A percentile compares a stretch with the other conserved stretches of the same genome.
Evolutionary conservation across 305 asterid genomes (phyloP).

Genomic region (Fraxinus velutina): DNA sequence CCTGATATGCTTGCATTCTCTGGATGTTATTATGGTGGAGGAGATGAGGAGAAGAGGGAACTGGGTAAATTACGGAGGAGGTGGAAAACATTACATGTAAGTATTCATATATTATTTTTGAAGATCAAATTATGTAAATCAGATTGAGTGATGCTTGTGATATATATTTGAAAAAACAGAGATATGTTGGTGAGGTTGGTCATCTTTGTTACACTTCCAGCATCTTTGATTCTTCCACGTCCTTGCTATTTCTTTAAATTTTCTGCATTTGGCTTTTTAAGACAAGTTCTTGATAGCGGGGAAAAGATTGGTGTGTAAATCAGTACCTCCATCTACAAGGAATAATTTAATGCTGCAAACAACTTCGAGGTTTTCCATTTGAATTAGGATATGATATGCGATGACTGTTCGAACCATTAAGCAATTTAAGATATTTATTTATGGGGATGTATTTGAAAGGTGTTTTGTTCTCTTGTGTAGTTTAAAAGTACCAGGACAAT

Average conservation of each 20-base stretch:
- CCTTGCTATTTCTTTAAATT: not conserved
- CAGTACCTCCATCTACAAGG: not conserved
- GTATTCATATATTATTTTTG: constrained; percentile 11
- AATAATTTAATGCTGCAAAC: not conserved
- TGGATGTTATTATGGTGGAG: constrained; percentile 97
- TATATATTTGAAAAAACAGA: not conserved
- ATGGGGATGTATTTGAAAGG: not conserved
- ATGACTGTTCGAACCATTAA: constrained; percentile 13
- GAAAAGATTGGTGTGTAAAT: constrained; percentile 1
- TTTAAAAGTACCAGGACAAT: constrained; percentile 4
- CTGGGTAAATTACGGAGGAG: constrained; percentile 80
- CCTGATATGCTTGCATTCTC: constrained; percentile 99
- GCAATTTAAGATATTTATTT: not conserved
- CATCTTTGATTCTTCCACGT: not conserved
- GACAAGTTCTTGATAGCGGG: not conserved
- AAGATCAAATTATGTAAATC: not conserved
- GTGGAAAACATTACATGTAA: constrained; percentile 89
- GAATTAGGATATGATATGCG: not conserved
- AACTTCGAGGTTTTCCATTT: not conserved
- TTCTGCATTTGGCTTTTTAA: not conserved
- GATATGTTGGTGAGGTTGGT: not conserved
- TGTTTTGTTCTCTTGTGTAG: not conserved
- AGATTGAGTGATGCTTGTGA: not conserved
- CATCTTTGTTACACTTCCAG: not conserved
- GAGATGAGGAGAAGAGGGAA: constrained; percentile 83